Percentiles rank a stretch among this genome's conserved stretches.
Conservation (phyloP, 805 yeast genomes). For the Saccharomyces jurei region DNA sequence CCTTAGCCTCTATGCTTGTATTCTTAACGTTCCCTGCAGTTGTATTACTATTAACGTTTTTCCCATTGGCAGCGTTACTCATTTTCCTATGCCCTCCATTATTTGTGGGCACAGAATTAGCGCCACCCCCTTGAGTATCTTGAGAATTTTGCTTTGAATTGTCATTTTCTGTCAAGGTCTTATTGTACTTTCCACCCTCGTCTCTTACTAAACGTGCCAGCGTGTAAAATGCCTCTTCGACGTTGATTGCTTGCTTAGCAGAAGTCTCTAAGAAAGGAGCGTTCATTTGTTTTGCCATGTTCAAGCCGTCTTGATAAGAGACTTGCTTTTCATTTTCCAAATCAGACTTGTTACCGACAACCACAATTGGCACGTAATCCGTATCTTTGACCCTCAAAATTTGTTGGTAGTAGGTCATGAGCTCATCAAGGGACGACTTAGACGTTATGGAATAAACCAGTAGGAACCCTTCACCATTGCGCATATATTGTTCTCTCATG, state of each 20-base stretch:
- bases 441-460: constrained; percentile 82
- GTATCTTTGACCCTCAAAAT: constrained; percentile 66
- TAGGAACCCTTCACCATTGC: constrained; percentile 88
- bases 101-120: not conserved
- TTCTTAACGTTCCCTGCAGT: not conserved
- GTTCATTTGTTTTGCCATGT: constrained; percentile 52
- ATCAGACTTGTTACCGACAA: constrained; percentile 72
- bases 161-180: not conserved
- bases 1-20: not conserved
- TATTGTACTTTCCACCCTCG: constrained; percentile 10
- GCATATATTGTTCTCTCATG: constrained; percentile 85
- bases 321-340: constrained; percentile 67
- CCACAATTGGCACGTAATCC: constrained; percentile 61
- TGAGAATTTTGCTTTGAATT: not conserved
- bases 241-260: constrained; percentile 82
- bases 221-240: constrained; percentile 70
- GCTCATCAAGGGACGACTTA: constrained; percentile 72
- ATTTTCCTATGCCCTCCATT: not conserved
- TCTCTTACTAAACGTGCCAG: constrained; percentile 48
- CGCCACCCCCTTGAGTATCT: not conserved
- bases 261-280: constrained; percentile 81
- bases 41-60: not conserved
- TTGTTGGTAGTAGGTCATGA: constrained; percentile 68
- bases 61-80: not conserved
- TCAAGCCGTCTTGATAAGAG: constrained; percentile 50